Evolutionary conservation across 331 rosid species (phyloP).

Genomic region (Quercus phellos): DNA sequence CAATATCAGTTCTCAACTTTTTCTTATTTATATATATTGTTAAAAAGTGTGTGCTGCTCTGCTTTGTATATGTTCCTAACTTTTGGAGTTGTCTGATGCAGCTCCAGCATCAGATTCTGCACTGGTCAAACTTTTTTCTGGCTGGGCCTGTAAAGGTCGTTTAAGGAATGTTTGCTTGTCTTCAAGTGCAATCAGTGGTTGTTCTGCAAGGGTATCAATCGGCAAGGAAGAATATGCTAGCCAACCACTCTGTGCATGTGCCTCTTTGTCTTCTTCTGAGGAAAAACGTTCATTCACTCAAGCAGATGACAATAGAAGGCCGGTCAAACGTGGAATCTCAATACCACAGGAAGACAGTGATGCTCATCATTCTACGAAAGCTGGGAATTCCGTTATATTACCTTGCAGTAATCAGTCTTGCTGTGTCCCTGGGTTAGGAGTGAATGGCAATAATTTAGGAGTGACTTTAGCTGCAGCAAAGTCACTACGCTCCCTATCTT

Average conservation of each 20-base stretch:
- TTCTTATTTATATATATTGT: not conserved
- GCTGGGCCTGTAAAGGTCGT: slow-evolving; percentile 30
- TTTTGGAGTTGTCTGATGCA: slow-evolving; percentile 9
- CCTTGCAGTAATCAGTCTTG: slow-evolving; percentile 17
- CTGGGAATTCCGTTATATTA: not conserved
- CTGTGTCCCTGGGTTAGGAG: slow-evolving; percentile 32
- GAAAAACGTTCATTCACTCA: slow-evolving; percentile 7
- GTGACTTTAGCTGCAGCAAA: slow-evolving; percentile 6
- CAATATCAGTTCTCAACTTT: not conserved
- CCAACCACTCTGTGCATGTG: slow-evolving; percentile 1
- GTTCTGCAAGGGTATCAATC: slow-evolving; percentile 1
- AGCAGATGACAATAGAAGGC: slow-evolving; percentile 26
- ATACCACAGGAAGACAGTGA: slow-evolving; percentile 1
- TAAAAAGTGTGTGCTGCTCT: not conserved
- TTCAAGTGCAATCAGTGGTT: slow-evolving; percentile 8
- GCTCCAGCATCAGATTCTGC: slow-evolving; percentile 29
- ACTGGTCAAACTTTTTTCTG: slow-evolving; percentile 24
- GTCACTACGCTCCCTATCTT: slow-evolving; percentile 31
- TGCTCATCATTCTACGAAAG: not conserved
- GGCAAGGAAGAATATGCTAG: not conserved
- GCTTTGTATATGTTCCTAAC: slow-evolving; percentile 7
- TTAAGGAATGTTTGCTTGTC: slow-evolving; percentile 1
- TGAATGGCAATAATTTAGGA: slow-evolving; percentile 11
- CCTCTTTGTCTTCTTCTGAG: not conserved
- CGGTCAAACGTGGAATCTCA: slow-evolving; percentile 16